Evolutionary conservation across 176 grass and related monocot genomes (phyloP).

Genomic region (Carex scoparia): DNA sequence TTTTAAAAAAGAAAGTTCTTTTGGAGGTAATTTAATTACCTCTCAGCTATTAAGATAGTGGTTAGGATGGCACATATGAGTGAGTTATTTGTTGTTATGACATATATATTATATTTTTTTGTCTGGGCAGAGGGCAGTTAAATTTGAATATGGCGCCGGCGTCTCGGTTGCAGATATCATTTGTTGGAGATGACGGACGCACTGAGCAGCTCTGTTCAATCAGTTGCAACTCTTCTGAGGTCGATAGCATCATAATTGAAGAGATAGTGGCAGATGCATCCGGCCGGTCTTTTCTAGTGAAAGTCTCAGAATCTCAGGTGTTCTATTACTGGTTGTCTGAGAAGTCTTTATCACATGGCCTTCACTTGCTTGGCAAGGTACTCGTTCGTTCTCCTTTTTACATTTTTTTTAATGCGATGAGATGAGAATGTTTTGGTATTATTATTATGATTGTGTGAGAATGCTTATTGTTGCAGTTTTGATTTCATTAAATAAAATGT

Average conservation of each 20-base stretch:
- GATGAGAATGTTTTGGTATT: background rate
- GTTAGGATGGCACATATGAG: background rate
- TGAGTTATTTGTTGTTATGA: constrained; percentile 1
- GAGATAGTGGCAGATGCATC: constrained; percentile 77
- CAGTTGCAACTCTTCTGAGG: constrained; percentile 34
- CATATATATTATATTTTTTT: constrained; percentile 20
- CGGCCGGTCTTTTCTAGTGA: constrained; percentile 68
- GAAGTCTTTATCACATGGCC: constrained; percentile 68
- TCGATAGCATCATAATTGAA: constrained; percentile 46
- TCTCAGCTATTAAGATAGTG: background rate
- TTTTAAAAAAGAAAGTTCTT: background rate
- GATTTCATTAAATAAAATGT: constrained; percentile 12
- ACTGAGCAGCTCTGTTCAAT: constrained; percentile 52
- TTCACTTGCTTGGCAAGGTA: constrained; percentile 73
- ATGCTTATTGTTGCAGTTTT: constrained; percentile 4
- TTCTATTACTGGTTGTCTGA: constrained; percentile 96
- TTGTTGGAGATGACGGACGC: constrained; percentile 60
- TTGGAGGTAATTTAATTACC: background rate
- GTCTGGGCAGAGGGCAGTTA: constrained; percentile 55
- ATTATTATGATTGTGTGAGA: background rate
- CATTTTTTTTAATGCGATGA: background rate
- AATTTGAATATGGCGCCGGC: constrained; percentile 65
- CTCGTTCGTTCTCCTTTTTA: background rate
- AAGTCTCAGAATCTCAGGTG: constrained; percentile 43
- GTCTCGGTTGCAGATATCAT: constrained; percentile 63